Base-by-base conservation (phyloP, 2,329 filamentous ascomycete species). In the Cadophora malorum region DNA sequence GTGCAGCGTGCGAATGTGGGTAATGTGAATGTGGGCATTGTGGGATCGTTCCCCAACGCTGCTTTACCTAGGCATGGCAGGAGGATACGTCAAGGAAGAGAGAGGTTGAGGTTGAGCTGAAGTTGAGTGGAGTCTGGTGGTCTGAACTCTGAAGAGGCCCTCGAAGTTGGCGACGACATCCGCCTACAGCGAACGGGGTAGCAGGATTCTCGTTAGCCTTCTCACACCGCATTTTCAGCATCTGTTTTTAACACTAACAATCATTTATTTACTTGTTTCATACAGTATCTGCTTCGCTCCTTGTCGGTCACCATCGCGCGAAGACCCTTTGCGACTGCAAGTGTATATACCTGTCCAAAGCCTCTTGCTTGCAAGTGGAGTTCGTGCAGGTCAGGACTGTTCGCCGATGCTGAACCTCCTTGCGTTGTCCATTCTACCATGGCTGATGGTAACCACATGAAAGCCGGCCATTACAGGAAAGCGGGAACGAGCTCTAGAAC, bases 221-320 rank as follows among this genome's bases (percentile, higher is more conserved):
- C 28, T 41, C 55, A 58, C 55, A 58, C 55, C 55, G 55, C 55
- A 58, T 19, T 58, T 58, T 58, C 52, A 55, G 33, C 25, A 5
- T 8, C 12, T n/a, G n/a, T 7, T 14, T 49, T 49, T 28, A 28
- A 28, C 28, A 28, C 28, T 28, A 28, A 28, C 28, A 28, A 3
- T 28, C 28, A 5, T 28, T 28, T 28, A 28, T 28, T 28, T 5
- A 28, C 28, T 28, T 28, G 28, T 28, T 28, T 28, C 28, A 28
- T 28, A 5, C 28, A 28, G 4, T 16, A 45, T 49, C n/a, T n/a
- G 45, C 45, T 21, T n/a, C 21, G 4, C 12, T 49, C 45, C 16
- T 16, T 16, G 41, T 16, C 14, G 41, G 23, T 53, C 25, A n/a
- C 10, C 52, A 33, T 31, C 25, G 52, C 28, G 52, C 25, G 14